Base-by-base conservation (phyloP, 2,329 filamentous ascomycete species). In the Arthrinium puccinioides region DNA sequence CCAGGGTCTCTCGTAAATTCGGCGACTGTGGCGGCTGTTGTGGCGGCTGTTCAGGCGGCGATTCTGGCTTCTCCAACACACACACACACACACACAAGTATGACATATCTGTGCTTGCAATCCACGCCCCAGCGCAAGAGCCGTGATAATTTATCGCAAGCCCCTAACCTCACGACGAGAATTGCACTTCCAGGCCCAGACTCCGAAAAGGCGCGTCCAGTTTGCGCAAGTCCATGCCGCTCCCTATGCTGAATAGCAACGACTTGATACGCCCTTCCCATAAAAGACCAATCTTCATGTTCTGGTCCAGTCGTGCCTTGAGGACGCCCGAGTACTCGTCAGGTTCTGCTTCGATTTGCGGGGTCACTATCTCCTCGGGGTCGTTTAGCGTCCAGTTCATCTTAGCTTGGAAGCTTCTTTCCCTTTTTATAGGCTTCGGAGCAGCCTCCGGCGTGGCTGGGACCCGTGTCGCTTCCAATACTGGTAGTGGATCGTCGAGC, bases 201-300 rank as follows among this genome's bases (percentile, higher is more conserved):
- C 77, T 84, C 44, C 83, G 75, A 53, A 92, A 84, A 26, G 87
- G 82, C 53, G 85, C 82, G 56, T 89, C 84, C 45, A 79, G 69
- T 51, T 76, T 79, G 53, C 78, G 79, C 53, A 92, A 70, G 55
- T 94, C 88, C 38, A 98, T 78, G 35, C 80, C 86, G 40, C 87
- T 87, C 9, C 92, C 92, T 28, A 95, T 71, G 50, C 87, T 94
- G 57, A 97, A 94, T 40, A 98, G 72, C 41, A 98, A 66, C 48
- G 94, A 90, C 66, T 97, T 95, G 42, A 94, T 76, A 38, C 88
- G 75, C 3, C 90, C 89, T 59, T 97, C 90, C 90, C 92, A 98
- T 16, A 97, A 64, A 35, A 97, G 59, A 1, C 88, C 86, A 37
- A 96, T 78, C 46, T 82, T 82, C 65, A 87, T 81, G 48, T 89